Evolutionary conservation across 257 asterid genomes (phyloP), one percentile per base, ranked within the genome.

Genomic region (Solanum lycopersicoides): DNA sequence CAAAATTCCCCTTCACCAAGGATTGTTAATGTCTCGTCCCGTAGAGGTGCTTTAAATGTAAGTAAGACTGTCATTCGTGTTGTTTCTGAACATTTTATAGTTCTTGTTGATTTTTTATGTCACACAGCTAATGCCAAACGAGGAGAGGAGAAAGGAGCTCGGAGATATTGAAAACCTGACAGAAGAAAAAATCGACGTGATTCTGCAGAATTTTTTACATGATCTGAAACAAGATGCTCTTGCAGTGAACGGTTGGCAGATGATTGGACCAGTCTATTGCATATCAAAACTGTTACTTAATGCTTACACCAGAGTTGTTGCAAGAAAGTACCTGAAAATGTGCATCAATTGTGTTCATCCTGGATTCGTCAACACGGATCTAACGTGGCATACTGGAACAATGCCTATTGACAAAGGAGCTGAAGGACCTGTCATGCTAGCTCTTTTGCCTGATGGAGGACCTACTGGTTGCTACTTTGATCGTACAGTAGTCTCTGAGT

Each of bases 191-290:
- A 91, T 94, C 15, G 93, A 95, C 50, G 39, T 32, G 68, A 92
- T 95, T 28, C 89, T 95, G 85, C 92, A 91, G 13, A 87, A 91
- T 5, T 93, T 95, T 82, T 87, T 95, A 85, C 80, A 87, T 14
- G 98, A 94, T 80, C 82, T 95, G 90, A 82, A 91, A 88, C 72
- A 90, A 5, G 91, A 91, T 47, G 89, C 89, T 20, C 87, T 96
- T 2, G 98, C 93, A 88, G 92, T 87, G 41, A 94, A 92, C 66
- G 97, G 97, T 25, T 96, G 98, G 98, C 97, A 93, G 82, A 92
- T 90, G 91, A 96, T 92, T 97, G 91, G 90, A 68, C 98, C 98
- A 10, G 95, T 95, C 23, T 94, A 96, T 91, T 94, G 98, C 92
- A 90, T 93, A 86, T 95, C 99, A 9, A 96, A 96, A 90, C 94